Evolutionary conservation across 768 basidiomycete genomes (phyloP), one percentile per base, ranked within the genome.

Genomic region (Russula compacta): DNA sequence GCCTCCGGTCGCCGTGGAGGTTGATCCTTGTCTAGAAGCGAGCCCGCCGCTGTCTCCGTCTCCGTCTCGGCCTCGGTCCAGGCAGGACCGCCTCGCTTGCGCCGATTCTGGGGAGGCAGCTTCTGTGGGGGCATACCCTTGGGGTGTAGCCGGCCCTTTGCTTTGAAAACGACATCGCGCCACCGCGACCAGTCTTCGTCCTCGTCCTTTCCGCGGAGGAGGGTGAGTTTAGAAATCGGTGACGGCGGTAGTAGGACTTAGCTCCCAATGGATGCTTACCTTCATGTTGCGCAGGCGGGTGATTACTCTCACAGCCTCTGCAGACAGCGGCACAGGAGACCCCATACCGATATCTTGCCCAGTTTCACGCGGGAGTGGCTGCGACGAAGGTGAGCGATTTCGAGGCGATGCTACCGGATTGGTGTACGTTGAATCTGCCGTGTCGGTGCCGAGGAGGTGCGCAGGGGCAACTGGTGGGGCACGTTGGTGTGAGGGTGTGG

Each of bases 281-380:
- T 92, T 92, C 83, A 86, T 85, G 67, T 89, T 91, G 58, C 92
- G 80, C 58, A 95, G 71, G 21, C 80, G 77, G 12, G 83, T 87
- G 68, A 95, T 93, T n/a, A 92, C 76, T 1, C 78, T 80, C 7
- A 90, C 86, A 19, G 90, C 88, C 67, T 90, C 85, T 5, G 78
- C 76, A 4, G 89, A 89, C 15, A 95, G 76, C 0, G 86, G 84
- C 0, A 92, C 85, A 12, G 90, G 90, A 1, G 91, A 92, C 2
- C 87, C 86, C 85, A 91, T 87, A 6, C 91, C 91, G 58, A 92
- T 90, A 69, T 92, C 91, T 59, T 86, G 81, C 1, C 91, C 91
- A 0, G 89, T 91, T 74, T 92, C 91, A 50, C 91, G 82, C 0
- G 91, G 91, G 36, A 93, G 77, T 7, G 83, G 74, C 66, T 81